Evolutionary conservation across 2,329 filamentous ascomycete genomes (phyloP), one percentile per base, ranked within the genome.

Genomic region (Alternaria ventricosa): DNA sequence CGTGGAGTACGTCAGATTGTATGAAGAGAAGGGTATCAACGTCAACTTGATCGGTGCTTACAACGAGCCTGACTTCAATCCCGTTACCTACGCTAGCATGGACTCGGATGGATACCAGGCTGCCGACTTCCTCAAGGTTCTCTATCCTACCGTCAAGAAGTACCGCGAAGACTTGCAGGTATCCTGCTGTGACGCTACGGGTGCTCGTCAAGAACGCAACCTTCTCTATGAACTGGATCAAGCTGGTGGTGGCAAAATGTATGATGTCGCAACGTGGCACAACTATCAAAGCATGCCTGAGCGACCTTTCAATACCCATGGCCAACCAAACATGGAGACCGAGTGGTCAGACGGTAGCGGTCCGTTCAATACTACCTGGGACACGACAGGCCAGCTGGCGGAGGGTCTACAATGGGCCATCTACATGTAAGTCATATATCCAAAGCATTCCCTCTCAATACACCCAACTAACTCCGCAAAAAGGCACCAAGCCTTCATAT

Each of bases 361-460:
- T 18, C 44, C 47, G 2, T 70, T 67, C 45, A 66, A 66, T 12
- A 79, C 82, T 5, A 76, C 79, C 2, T 87, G 84, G 82, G 85
- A 84, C 67, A 64, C 69, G 2, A 77, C 69, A 51, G 84, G 84
- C 27, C 82, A 79, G 18, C 74, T 78, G 0, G 81, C 82, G 28
- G 86, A 87, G 64, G 86, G 85, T 13, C 73, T 85, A 63, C 84
- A 84, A 12, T 87, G 85, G 85, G 85, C 85, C 2, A 83, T 83
- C 65, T 83, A 84, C 66, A 83, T 87, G 56, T 63, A 28, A 60
- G 45, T 36, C 50, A 82, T 22, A 13, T 13, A 44, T 23, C 2
- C 30, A n/a, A 44, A 13, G 82, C 80, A 11, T 75, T 15, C 13
- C 13, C 13, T 33, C 13, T 33, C 8, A 13, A 36, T 4, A 36